Conservation (phyloP, 2,329 filamentous ascomycete species). For the Aureobasidium sp. region DNA sequence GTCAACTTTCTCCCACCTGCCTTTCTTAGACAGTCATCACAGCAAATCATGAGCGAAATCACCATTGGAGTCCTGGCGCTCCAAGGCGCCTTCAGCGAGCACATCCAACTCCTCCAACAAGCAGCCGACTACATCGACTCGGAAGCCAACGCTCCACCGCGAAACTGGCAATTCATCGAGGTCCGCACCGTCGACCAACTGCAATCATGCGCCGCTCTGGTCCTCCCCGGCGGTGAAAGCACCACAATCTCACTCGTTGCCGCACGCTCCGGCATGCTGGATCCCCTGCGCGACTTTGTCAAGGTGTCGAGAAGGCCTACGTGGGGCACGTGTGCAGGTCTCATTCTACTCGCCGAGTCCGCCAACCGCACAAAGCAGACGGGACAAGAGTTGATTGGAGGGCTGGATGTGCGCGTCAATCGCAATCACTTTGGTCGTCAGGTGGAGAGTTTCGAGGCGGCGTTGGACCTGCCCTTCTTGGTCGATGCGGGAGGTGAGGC, state of each 20-base stretch:
- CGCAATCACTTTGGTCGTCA: constrained; percentile 94
- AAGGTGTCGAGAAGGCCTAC: constrained; percentile 75
- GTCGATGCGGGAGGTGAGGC: constrained; percentile 22
- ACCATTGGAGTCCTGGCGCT: constrained; percentile 62
- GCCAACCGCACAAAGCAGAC: constrained; percentile 84
- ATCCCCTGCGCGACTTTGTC: constrained; percentile 80
- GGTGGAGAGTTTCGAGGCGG: constrained; percentile 78
- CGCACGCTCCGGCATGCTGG: constrained; percentile 67
- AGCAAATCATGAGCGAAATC: constrained; percentile 24
- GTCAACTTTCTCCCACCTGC: background rate
- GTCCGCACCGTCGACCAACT: constrained; percentile 70
- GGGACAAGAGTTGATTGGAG: constrained; percentile 87
- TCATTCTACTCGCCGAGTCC: constrained; percentile 81
- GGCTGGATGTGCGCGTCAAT: constrained; percentile 81
- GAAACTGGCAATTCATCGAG: constrained; percentile 57
- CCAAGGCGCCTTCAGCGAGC: constrained; percentile 88
- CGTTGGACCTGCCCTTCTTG: constrained; percentile 65
- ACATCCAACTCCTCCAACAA: constrained; percentile 64
- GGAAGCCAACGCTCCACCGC: constrained; percentile 13
- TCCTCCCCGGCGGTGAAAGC: constrained; percentile 91
- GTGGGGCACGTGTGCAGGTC: constrained; percentile 93
- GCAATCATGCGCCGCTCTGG: constrained; percentile 64
- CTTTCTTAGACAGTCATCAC: background rate
- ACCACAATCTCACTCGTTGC: constrained; percentile 89
- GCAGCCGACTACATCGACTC: constrained; percentile 48